These are phyloP conservation scores for Lasiosphaeria ovina DNA, from an alignment of 495 filamentous ascomycete species.

Conservation along the genomic window DNA sequence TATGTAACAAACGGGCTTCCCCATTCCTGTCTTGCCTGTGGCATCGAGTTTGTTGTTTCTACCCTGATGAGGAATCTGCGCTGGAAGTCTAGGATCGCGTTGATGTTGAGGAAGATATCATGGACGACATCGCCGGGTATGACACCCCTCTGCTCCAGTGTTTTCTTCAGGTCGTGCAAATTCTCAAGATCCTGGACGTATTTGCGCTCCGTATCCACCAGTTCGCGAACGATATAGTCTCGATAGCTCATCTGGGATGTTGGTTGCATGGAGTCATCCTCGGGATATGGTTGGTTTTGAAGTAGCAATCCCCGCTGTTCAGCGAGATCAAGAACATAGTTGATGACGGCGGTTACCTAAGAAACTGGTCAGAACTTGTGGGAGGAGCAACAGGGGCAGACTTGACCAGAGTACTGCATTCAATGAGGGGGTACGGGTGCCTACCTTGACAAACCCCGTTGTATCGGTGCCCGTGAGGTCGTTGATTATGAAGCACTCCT, in stretches of 20 bases:
- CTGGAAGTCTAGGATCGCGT: conserved; percentile 91
- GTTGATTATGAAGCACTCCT: conserved; percentile 86
- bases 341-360: conserved; percentile 68
- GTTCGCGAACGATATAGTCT: conserved; percentile 82
- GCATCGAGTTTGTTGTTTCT: conserved; percentile 86
- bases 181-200: conserved; percentile 98
- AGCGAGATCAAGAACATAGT: conserved; percentile 84
- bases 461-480: conserved; percentile 93
- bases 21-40: conserved; percentile 82
- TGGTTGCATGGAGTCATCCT: conserved; percentile 44
- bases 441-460: conserved; percentile 92
- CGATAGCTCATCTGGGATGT: conserved; percentile 68
- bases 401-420: background rate
- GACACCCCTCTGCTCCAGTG: conserved; percentile 79
- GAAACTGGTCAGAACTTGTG: conserved; percentile 17
- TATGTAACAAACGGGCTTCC: conserved; percentile 74
- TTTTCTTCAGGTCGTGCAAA: conserved; percentile 87
- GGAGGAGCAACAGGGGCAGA: background rate
- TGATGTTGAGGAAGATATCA: conserved; percentile 94
- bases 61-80: conserved; percentile 91
- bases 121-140: conserved; percentile 89
- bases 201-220: conserved; percentile 91
- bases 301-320: conserved; percentile 69
- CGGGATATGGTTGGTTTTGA: conserved; percentile 48
- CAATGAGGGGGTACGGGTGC: conserved; percentile 5